These are phyloP conservation scores for Microbotryum silenes-acaulis DNA, from an alignment of 1,284 basidiomycete species.

Conservation along the genomic window DNA sequence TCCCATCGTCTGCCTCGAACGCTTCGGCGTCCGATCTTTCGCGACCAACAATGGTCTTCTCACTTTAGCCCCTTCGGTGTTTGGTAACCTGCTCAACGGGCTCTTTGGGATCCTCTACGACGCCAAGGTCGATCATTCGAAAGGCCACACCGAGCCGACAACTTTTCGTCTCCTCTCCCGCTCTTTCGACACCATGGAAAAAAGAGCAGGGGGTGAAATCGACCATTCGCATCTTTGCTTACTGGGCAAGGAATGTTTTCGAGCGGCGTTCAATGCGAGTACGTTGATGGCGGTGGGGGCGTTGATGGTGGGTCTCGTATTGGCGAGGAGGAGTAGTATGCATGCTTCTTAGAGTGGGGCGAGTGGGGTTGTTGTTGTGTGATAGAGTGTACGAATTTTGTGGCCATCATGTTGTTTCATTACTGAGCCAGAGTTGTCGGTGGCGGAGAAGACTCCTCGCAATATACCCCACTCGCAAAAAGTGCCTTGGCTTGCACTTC, in stretches of 20 bases:
- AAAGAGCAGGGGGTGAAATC: not conserved
- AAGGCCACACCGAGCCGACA: not conserved
- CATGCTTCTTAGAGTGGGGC: not conserved
- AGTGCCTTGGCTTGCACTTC: no score
- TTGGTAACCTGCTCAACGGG: constrained; percentile 13
- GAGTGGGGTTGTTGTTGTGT: no score
- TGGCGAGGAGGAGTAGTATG: not conserved
- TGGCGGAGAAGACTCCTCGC: no score
- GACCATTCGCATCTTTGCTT: constrained; percentile 8
- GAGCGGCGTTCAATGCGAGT: constrained; percentile 12
- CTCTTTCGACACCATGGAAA: not conserved
- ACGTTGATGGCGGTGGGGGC: constrained; percentile 15
- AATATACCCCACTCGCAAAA: no score
- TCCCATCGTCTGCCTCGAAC: constrained; percentile 24
- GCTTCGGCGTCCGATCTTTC: constrained; percentile 14
- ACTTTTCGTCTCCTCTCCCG: not conserved
- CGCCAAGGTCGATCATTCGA: constrained; percentile 1
- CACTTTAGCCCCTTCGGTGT: constrained; percentile 7
- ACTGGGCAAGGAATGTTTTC: constrained; percentile 17
- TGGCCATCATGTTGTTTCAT: not conserved
- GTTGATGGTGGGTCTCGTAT: constrained; percentile 2
- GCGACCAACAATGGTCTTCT: constrained; percentile 15
- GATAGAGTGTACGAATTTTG: no score
- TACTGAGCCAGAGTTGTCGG: not conserved
- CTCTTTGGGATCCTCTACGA: constrained; percentile 26